Evolutionary conservation across 257 asterid genomes (phyloP).

Genomic region (Thymus quinquecostatus): DNA sequence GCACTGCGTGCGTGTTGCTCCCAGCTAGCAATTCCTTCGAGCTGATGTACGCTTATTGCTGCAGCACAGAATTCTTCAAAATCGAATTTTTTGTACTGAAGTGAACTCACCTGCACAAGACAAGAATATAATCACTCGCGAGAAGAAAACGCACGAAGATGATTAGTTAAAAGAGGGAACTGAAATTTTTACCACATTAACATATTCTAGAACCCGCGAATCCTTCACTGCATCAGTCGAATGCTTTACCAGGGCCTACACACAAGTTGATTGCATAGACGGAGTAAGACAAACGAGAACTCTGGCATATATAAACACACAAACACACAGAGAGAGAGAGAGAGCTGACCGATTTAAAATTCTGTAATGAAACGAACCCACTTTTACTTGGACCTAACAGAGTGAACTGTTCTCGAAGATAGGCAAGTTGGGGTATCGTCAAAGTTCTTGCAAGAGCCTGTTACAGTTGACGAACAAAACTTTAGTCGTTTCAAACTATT

Average conservation of each 20-base stretch:
- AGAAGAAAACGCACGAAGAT: neutral
- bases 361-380: constrained; percentile 73
- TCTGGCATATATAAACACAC: neutral
- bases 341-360: constrained; percentile 63
- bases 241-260: constrained; percentile 68
- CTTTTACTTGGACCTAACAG: constrained; percentile 82
- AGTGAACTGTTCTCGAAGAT: constrained; percentile 88
- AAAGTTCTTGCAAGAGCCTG: constrained; percentile 95
- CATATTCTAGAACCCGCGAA: constrained; percentile 85
- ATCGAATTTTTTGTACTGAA: constrained; percentile 83
- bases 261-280: constrained; percentile 6
- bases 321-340: constrained; percentile 20
- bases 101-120: constrained; percentile 72
- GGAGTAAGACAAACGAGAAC: neutral
- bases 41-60: constrained; percentile 81
- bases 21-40: constrained; percentile 89
- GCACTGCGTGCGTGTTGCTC: constrained; percentile 91
- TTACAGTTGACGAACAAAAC: neutral
- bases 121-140: neutral
- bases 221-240: constrained; percentile 94
- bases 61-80: constrained; percentile 95
- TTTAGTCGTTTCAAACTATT: neutral
- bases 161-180: neutral
- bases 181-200: constrained; percentile 57
- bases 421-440: constrained; percentile 75